Base-by-base conservation (phyloP, 768 basidiomycete species). In the Lactifluus subvellereus region DNA sequence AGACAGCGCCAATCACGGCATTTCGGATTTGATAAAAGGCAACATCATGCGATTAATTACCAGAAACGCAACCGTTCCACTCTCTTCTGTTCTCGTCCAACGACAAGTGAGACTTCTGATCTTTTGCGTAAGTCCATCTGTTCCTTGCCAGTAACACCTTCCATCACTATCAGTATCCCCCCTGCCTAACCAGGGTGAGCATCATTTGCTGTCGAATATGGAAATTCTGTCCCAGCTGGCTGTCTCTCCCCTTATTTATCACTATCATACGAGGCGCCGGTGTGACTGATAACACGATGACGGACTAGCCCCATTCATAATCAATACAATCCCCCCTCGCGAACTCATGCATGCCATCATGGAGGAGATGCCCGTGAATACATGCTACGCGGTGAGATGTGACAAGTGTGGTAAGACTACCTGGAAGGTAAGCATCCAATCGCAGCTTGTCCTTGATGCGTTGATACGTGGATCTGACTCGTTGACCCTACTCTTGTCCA, bases 331-430 rank as follows among this genome's bases (percentile, higher is more conserved):
- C 43, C 6, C n/a, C 1, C 9, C 5, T 20, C 35, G 8, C 20
- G 45, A 33, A n/a, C 27, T 53, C 35, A 64, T 60, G 63, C 37
- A 37, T 35, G 56, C 33, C 33, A 18, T 51, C 18, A 18, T 52
- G 11, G 50, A 62, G 49, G 50, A 59, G 32, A 47, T 38, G 8
- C 69, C 65, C 16, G 67, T 67, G 18, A 57, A 69, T 48, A 45
- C 42, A 14, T 72, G 72, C 53, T 72, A 59, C 56, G 55, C 64
- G 5, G 67, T 68, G 4, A 65, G 59, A 27, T 72, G 72, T 60
- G 64, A 56, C 42, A 67, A 38, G n/a, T 72, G 72, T 57, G 69
- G 69, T 14, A 72, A 72, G 62, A 72, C 70, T 11, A 72, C 72
- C 4, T 72, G 72, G 72, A 67, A 62, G 68, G 72, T 71, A 54